phyloP scores from a whole-genome alignment of 768 basidiomycete species.

The Suillus lakei region DNA sequence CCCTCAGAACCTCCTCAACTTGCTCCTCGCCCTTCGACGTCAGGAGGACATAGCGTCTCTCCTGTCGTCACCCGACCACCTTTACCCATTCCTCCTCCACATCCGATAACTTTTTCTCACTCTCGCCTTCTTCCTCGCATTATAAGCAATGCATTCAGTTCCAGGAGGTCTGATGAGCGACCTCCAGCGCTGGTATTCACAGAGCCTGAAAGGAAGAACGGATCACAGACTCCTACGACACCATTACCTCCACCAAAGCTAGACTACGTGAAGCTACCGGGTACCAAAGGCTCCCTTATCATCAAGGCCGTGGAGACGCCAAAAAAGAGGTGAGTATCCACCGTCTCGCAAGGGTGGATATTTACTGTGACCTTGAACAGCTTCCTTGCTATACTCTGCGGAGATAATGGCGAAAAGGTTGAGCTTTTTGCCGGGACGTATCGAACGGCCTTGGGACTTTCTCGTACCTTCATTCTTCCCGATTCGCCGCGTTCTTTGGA shows the following conservation, averaged over 20 bases:
- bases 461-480: slow-evolving; percentile 91
- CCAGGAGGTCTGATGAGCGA: slow-evolving; percentile 64
- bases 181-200: slow-evolving; percentile 40
- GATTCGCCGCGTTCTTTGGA: slow-evolving; percentile 89
- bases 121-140: slow-evolving; percentile 75
- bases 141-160: slow-evolving; percentile 64
- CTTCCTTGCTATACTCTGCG: slow-evolving; percentile 92
- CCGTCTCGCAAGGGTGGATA: slow-evolving; percentile 11
- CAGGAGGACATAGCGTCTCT: slow-evolving; percentile 31
- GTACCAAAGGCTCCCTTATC: slow-evolving; percentile 83
- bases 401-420: slow-evolving; percentile 91
- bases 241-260: slow-evolving; percentile 77
- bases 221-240: slow-evolving; percentile 36
- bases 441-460: slow-evolving; percentile 85
- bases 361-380: slow-evolving; percentile 41
- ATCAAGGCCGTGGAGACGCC: slow-evolving; percentile 89
- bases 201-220: slow-evolving; percentile 46
- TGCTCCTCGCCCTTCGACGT: slow-evolving; percentile 39
- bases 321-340: slow-evolving; percentile 73
- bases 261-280: slow-evolving; percentile 91
- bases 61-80: slow-evolving; percentile 24
- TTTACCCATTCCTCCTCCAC: slow-evolving; percentile 32
- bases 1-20: slow-evolving; percentile 18
- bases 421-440: slow-evolving; percentile 93
- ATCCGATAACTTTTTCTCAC: slow-evolving; percentile 42